Conservation (phyloP, 352 stramenopile genomes). For the Globisporangium perplexum region DNA sequence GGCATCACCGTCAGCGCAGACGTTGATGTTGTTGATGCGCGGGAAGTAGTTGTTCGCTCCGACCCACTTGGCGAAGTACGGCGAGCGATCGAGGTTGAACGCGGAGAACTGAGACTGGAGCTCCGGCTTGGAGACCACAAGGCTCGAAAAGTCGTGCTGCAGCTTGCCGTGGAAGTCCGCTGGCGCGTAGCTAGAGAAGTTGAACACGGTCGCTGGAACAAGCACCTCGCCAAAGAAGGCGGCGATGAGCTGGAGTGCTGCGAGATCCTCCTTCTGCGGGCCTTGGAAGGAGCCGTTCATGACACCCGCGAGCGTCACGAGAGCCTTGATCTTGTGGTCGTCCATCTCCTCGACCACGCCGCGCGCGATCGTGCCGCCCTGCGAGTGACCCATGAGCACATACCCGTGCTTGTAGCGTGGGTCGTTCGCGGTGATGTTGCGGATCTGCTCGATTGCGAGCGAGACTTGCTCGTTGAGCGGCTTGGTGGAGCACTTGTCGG, state of each 20-base stretch:
- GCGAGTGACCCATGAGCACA: conserved; percentile 42
- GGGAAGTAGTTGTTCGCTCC: conserved; percentile 18
- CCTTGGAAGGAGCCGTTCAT: conserved; percentile 50
- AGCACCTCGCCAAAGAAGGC: conserved; percentile 16
- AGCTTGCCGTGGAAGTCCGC: conserved; percentile 20
- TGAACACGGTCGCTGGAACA: conserved; percentile 17
- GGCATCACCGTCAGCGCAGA: conserved; percentile 1
- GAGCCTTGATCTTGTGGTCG: conserved; percentile 39
- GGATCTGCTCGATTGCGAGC: conserved; percentile 33
- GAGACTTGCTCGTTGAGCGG: conserved; percentile 26
- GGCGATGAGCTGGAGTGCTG: conserved; percentile 10
- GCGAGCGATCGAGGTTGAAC: conserved; percentile 20
- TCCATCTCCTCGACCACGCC: conserved; percentile 52
- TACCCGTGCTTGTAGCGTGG: conserved; percentile 26
- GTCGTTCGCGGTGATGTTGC: conserved; percentile 14
- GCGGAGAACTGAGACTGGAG: conserved; percentile 19
- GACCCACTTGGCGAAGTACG: conserved; percentile 10
- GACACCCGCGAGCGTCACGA: conserved; percentile 34
- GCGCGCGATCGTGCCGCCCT: conserved; percentile 34
- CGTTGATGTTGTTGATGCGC: conserved; percentile 24
- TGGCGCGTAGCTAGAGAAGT: conserved; percentile 24
- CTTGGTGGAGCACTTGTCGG: conserved; percentile 21
- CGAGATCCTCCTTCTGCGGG: conserved; percentile 18
- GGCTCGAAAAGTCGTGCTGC: conserved; percentile 26
- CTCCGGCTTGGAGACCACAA: conserved; percentile 11